phyloP scores from a whole-genome alignment of 2,329 filamentous ascomycete species.

The Cadophora gregata region DNA sequence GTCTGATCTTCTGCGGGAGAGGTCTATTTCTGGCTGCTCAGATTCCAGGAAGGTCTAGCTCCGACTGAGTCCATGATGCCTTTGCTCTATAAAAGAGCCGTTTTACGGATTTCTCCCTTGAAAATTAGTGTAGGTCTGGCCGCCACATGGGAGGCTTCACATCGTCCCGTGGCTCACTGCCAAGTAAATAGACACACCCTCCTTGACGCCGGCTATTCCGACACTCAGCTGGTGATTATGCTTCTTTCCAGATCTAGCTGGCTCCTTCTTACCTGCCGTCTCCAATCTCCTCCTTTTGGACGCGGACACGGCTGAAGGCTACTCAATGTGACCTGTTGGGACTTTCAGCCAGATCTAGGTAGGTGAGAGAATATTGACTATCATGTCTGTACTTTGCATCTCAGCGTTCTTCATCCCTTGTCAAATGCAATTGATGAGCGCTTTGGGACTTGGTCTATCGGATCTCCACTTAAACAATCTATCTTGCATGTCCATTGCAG shows the following conservation, averaged over 20 bases:
- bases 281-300: slow-evolving; percentile 10
- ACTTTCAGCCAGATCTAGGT: neutral
- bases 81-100: neutral
- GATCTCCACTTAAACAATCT: neutral
- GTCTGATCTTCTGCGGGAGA: neutral
- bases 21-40: neutral
- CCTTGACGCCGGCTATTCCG: neutral
- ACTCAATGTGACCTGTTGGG: neutral
- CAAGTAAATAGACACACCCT: neutral
- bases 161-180: neutral
- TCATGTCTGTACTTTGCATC: neutral
- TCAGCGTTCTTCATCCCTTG: neutral
- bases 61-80: neutral
- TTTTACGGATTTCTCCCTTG: neutral
- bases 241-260: neutral
- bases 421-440: neutral
- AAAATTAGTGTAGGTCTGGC: neutral
- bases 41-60: neutral
- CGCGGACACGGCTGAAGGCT: slow-evolving; percentile 16
- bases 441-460: neutral
- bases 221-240: neutral
- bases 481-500: neutral
- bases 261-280: neutral
- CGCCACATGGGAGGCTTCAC: neutral
- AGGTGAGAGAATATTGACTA: slow-evolving; percentile 6